These are phyloP conservation scores for Boechera divaricarpa DNA, from an alignment of 345 rosid species.

Conservation along the genomic window DNA sequence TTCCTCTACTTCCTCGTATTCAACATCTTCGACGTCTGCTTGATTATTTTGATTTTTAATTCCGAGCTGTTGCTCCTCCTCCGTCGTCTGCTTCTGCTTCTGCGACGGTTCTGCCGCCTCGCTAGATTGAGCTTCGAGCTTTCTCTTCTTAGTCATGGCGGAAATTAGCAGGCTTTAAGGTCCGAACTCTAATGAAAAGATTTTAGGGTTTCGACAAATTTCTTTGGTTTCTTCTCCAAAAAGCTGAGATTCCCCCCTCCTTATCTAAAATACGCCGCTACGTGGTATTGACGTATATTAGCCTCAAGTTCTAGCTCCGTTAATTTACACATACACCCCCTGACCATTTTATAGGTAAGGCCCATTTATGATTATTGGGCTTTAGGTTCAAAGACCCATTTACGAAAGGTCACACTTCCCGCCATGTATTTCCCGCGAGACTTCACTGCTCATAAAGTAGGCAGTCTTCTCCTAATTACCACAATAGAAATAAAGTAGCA, in stretches of 20 bases:
- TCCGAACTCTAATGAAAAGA: not conserved
- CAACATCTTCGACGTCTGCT: conserved; percentile 43
- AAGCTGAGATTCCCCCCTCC: conserved; percentile 6
- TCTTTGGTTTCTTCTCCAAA: conserved; percentile 9
- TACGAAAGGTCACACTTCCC: conserved; percentile 22
- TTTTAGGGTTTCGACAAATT: conserved; percentile 44
- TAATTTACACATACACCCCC: conserved; percentile 5
- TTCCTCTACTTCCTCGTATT: conserved; percentile 50
- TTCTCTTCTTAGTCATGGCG: conserved; percentile 72
- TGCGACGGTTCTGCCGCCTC: conserved; percentile 38
- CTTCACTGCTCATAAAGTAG: conserved; percentile 11
- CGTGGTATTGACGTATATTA: conserved; percentile 1
- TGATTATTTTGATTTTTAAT: conserved; percentile 31
- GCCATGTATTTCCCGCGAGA: conserved; percentile 37
- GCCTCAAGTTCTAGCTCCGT: not conserved
- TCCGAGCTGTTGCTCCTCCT: conserved; percentile 28
- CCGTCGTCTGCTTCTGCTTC: conserved; percentile 34
- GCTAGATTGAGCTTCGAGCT: conserved; percentile 51
- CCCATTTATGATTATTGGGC: conserved; percentile 26
- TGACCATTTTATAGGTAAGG: not conserved
- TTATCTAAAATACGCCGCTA: conserved; percentile 37
- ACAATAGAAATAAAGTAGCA: too few species aligned
- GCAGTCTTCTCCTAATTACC: not conserved
- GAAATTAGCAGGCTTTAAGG: not conserved
- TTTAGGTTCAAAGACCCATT: conserved; percentile 9